Percentiles rank a stretch among this genome's conserved stretches.
Conservation (phyloP, 345 rosid genomes). For the Syzygium jambos region DNA sequence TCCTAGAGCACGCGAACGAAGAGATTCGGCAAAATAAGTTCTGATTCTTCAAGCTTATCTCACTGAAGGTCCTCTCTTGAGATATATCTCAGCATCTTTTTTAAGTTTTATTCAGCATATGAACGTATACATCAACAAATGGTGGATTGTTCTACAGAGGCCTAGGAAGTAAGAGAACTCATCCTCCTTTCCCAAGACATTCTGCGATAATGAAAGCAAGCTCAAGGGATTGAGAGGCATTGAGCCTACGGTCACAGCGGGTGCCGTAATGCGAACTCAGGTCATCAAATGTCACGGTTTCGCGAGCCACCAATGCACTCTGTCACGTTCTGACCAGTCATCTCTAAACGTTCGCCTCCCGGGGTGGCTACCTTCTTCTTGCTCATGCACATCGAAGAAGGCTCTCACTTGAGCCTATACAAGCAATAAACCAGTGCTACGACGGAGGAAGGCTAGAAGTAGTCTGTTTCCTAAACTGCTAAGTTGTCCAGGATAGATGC, state of each 20-base stretch:
- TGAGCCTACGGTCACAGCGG: conserved; percentile 61
- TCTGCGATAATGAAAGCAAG: conserved; percentile 64
- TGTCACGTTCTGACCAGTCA: conserved; percentile 71
- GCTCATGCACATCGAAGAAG: conserved; percentile 65
- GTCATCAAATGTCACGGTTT: conserved; percentile 57
- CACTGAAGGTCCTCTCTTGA: background rate
- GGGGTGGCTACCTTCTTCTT: conserved; percentile 62
- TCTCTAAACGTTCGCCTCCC: conserved; percentile 59
- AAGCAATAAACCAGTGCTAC: background rate
- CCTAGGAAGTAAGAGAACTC: background rate
- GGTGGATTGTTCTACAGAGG: background rate
- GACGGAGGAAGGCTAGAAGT: too few relatives aligned
- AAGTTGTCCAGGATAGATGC: background rate
- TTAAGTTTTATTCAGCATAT: too few relatives aligned
- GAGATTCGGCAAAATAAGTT: background rate
- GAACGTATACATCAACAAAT: too few relatives aligned
- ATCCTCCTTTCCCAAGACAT: conserved; percentile 63
- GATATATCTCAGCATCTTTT: too few relatives aligned
- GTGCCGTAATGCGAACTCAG: conserved; percentile 61
- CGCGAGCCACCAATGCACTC: conserved; percentile 71
- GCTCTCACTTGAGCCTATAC: conserved; percentile 60
- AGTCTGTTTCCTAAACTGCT: too few relatives aligned
- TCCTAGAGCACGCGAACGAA: background rate
- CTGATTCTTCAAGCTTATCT: background rate
- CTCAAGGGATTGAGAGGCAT: conserved; percentile 67